phyloP scores from a whole-genome alignment of 2,329 filamentous ascomycete species.

The Coniochaeta pulveracea region DNA sequence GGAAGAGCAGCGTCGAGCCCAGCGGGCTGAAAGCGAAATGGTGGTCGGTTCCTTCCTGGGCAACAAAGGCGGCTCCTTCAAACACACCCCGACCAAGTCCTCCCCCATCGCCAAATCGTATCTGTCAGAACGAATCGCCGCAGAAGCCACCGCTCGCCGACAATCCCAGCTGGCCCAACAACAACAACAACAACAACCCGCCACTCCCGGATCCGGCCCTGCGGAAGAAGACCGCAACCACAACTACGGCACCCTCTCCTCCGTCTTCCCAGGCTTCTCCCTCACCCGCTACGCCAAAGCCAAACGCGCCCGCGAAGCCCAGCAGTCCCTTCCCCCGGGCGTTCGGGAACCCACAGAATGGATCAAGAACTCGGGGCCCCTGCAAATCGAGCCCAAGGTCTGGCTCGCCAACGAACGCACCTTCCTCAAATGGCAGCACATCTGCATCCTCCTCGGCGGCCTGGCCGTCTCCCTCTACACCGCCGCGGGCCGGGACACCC shows the following conservation, averaged over 20 bases:
- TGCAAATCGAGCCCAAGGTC: conserved; percentile 93
- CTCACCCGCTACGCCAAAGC: conserved; percentile 62
- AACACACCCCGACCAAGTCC: conserved; percentile 45
- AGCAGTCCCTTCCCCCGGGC: conserved; percentile 61
- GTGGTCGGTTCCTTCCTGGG: conserved; percentile 83
- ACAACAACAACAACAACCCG: conserved; percentile 6
- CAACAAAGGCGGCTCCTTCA: conserved; percentile 38
- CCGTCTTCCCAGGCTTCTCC: conserved; percentile 73
- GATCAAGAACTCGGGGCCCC: conserved; percentile 88
- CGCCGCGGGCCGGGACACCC: conserved; percentile 66
- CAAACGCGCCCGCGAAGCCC: conserved; percentile 33
- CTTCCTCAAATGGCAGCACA: conserved; percentile 98
- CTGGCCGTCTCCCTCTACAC: conserved; percentile 81
- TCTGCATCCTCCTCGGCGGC: conserved; percentile 75
- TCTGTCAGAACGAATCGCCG: conserved; percentile 41
- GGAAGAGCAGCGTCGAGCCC: conserved; percentile 74
- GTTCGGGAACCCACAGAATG: conserved; percentile 76
- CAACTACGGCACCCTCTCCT: conserved; percentile 48
- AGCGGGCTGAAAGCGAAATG: conserved; percentile 74
- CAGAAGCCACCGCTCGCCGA: conserved; percentile 22
- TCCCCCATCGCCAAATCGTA: conserved; percentile 60
- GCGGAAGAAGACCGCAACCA: conserved; percentile 11
- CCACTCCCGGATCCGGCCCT: conserved; percentile 8
- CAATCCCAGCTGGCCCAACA: not conserved
- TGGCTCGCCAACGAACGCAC: conserved; percentile 98